Conservation (phyloP, 1,284 basidiomycete species). For the Paramarasmius palmivorus region DNA sequence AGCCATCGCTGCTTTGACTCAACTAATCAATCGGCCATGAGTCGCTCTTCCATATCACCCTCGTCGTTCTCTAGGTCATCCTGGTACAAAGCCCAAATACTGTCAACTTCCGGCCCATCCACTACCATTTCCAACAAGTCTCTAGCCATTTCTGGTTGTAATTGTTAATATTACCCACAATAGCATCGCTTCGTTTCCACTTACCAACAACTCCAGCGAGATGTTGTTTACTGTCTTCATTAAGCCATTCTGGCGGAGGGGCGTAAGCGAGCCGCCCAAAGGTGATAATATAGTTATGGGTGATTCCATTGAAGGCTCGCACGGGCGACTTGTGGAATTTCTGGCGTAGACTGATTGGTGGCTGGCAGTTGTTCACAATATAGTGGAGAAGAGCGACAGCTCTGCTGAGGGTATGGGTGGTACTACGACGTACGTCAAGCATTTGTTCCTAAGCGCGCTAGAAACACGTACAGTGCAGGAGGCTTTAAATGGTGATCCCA, state of each 20-base stretch:
- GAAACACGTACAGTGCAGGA: conserved; percentile 37
- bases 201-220: conserved; percentile 56
- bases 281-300: conserved; percentile 75
- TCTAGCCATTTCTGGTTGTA: conserved; percentile 58
- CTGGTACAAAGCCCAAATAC: conserved; percentile 69
- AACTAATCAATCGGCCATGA: not conserved
- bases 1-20: not conserved
- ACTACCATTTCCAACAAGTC: conserved; percentile 73
- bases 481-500: conserved; percentile 38
- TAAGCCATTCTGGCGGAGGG: conserved; percentile 64
- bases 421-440: conserved; percentile 33
- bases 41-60: conserved; percentile 48
- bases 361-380: conserved; percentile 46
- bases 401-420: conserved; percentile 49
- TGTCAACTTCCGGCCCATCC: conserved; percentile 75
- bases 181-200: conserved; percentile 16
- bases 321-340: conserved; percentile 53
- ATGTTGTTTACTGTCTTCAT: conserved; percentile 39
- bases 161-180: not conserved
- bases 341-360: conserved; percentile 49
- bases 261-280: conserved; percentile 77
- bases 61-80: conserved; percentile 41
- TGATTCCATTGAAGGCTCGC: conserved; percentile 63
- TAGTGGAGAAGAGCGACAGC: conserved; percentile 59
- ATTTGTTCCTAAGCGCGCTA: not conserved